These are phyloP conservation scores for Nyssa sinensis DNA, from an alignment of 148 eudicot genomes.

Conservation along the genomic window DNA sequence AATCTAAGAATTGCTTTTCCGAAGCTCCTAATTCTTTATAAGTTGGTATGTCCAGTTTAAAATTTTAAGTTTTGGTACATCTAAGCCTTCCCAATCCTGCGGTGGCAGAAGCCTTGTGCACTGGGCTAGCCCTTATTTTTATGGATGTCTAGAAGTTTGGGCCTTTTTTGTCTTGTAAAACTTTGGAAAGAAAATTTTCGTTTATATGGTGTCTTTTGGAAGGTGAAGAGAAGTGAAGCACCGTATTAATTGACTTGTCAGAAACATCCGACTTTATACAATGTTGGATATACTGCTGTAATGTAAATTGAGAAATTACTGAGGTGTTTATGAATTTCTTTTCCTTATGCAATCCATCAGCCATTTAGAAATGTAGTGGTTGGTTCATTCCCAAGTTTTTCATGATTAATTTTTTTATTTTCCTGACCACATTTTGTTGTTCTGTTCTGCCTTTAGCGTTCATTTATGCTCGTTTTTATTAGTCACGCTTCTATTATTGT, in stretches of 20 bases:
- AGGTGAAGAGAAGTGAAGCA: background rate
- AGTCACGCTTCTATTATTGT: conserved; percentile 1
- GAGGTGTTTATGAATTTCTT: background rate
- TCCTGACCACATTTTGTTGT: background rate
- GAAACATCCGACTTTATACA: background rate
- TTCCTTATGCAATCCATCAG: background rate
- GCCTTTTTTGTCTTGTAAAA: background rate
- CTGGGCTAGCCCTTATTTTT: too few relatives aligned
- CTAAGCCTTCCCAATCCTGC: too few relatives aligned
- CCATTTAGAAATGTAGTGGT: background rate
- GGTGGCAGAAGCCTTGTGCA: too few relatives aligned
- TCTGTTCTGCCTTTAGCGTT: background rate
- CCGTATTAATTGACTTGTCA: background rate
- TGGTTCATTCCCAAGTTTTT: background rate
- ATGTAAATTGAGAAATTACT: background rate
- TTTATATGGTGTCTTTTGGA: background rate
- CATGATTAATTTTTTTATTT: background rate
- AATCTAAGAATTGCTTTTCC: background rate
- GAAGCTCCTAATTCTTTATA: too few relatives aligned
- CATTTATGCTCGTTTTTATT: background rate
- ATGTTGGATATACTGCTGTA: background rate
- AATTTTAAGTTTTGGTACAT: too few relatives aligned
- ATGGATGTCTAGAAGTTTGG: background rate
- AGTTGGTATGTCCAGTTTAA: too few relatives aligned
- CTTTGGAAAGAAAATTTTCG: background rate